Evolutionary conservation across 2,329 filamentous ascomycete genomes (phyloP).

Genomic region (Onygenales sp.): DNA sequence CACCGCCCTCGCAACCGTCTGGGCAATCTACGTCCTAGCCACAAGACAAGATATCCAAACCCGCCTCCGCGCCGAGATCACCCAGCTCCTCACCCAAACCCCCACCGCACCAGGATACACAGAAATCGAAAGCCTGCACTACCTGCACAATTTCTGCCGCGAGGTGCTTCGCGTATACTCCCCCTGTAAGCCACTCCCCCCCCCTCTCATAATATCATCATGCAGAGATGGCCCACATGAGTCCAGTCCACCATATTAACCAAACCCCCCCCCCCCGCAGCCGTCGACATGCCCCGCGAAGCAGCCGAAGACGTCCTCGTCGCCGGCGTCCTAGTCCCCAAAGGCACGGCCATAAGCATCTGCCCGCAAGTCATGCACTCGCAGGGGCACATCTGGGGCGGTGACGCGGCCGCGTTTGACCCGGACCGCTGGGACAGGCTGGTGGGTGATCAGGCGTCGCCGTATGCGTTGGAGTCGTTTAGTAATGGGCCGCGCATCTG

Average conservation of each 20-base stretch:
- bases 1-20: slow-evolving; percentile 33
- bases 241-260: too few species aligned
- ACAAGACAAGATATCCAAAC: slow-evolving; percentile 28
- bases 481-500: slow-evolving; percentile 9
- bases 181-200: slow-evolving; percentile 19
- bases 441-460: slow-evolving; percentile 9
- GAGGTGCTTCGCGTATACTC: slow-evolving; percentile 36
- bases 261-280: not conserved
- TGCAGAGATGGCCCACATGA: too few species aligned
- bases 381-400: slow-evolving; percentile 14
- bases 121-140: slow-evolving; percentile 31
- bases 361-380: slow-evolving; percentile 1
- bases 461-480: slow-evolving; percentile 14
- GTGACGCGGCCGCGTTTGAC: slow-evolving; percentile 10
- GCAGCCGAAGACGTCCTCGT: not conserved
- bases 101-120: slow-evolving; percentile 15
- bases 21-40: slow-evolving; percentile 32
- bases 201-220: too few species aligned
- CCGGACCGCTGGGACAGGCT: slow-evolving; percentile 12
- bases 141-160: slow-evolving; percentile 35
- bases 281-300: not conserved
- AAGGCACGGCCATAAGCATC: not conserved
- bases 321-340: not conserved
- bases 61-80: slow-evolving; percentile 32
- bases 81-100: slow-evolving; percentile 20